phyloP scores from a whole-genome alignment of 1,284 basidiomycete genomes.

The Ganoderma meredithae region DNA sequence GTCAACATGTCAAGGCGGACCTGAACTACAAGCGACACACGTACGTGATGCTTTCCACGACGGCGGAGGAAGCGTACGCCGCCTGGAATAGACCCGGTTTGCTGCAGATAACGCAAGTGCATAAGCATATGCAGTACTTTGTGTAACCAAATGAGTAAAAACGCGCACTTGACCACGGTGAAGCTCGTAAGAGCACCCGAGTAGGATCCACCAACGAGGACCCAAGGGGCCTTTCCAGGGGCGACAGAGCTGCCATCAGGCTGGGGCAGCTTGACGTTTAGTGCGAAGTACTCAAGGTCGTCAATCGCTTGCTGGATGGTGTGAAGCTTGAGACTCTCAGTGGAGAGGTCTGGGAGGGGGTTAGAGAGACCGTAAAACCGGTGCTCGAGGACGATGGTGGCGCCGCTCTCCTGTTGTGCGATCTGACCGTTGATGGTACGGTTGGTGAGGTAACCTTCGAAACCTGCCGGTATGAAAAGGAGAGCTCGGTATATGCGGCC shows the following conservation, averaged over 20 bases:
- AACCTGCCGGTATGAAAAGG: slow-evolving; percentile 33
- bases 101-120: slow-evolving; percentile 42
- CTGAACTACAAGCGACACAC: slow-evolving; percentile 28
- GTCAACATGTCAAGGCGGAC: background rate
- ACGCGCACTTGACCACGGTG: slow-evolving; percentile 72
- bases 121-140: background rate
- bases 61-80: slow-evolving; percentile 74
- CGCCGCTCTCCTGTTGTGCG: slow-evolving; percentile 70
- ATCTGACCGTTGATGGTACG: slow-evolving; percentile 69
- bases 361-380: slow-evolving; percentile 62
- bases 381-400: slow-evolving; percentile 67
- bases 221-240: slow-evolving; percentile 69
- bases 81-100: slow-evolving; percentile 72
- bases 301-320: slow-evolving; percentile 78
- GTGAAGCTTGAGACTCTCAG: slow-evolving; percentile 61
- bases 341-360: slow-evolving; percentile 68
- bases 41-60: slow-evolving; percentile 72
- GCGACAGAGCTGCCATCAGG: slow-evolving; percentile 65
- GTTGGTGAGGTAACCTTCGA: slow-evolving; percentile 67
- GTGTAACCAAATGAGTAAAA: background rate
- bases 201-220: slow-evolving; percentile 77
- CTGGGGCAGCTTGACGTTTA: slow-evolving; percentile 71
- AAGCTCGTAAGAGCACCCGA: slow-evolving; percentile 73
- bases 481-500: background rate
- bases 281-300: slow-evolving; percentile 74